A percentile compares a stretch with the other conserved stretches of the same genome.
phyloP scores from a whole-genome alignment of 176 grass and related monocot species.

The Ampelocalamus luodianensis region DNA sequence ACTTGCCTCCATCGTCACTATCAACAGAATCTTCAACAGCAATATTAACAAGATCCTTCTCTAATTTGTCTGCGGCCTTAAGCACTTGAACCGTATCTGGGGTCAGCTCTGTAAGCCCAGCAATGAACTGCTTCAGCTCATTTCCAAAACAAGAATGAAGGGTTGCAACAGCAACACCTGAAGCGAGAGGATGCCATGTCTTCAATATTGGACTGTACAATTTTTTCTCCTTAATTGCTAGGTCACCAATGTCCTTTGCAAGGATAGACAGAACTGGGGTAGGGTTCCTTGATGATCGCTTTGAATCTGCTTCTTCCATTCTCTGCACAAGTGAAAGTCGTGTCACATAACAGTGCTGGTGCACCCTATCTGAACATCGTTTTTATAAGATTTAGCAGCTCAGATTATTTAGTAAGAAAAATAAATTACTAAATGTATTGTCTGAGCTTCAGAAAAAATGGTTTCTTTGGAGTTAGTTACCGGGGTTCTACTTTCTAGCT shows the following conservation, averaged over 20 bases:
- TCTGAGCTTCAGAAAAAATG: constrained; percentile 17
- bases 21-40: constrained; percentile 98
- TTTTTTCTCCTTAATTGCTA: constrained; percentile 96
- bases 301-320: constrained; percentile 99
- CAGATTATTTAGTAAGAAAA: constrained; percentile 15
- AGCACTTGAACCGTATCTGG: constrained; percentile 93
- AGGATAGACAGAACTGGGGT: constrained; percentile 86
- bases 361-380: not conserved
- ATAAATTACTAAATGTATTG: constrained; percentile 19
- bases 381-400: constrained; percentile 21
- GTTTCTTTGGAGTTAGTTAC: constrained; percentile 4
- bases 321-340: constrained; percentile 59
- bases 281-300: constrained; percentile 74
- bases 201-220: constrained; percentile 91
- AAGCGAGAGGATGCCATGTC: constrained; percentile 93
- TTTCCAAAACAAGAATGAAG: constrained; percentile 98
- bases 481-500: not conserved
- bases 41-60: constrained; percentile 94
- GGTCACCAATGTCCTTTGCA: constrained; percentile 87
- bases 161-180: constrained; percentile 93
- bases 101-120: constrained; percentile 74
- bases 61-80: constrained; percentile 93
- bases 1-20: constrained; percentile 98
- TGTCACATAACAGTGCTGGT: constrained; percentile 34
- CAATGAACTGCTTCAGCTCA: constrained; percentile 94